These are phyloP conservation scores for Dioscorea zingiberensis DNA, from an alignment of 106 monocot genomes.

Conservation along the genomic window DNA sequence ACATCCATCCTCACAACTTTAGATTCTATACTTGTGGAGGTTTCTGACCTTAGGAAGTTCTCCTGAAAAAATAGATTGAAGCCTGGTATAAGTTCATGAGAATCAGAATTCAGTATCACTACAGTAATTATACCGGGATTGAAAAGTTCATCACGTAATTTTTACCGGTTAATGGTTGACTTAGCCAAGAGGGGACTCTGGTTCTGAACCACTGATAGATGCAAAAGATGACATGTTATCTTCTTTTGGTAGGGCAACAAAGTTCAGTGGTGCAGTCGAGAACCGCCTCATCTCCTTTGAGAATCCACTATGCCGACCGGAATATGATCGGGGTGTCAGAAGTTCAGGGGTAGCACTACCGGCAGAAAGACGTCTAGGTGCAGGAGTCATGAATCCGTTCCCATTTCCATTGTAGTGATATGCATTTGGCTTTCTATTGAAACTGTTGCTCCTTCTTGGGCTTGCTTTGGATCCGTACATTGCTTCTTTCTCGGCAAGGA, in stretches of 20 bases:
- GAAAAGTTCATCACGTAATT: no score
- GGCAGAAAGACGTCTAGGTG: constrained; percentile 38
- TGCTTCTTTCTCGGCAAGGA: constrained; percentile 60
- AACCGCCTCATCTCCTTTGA: constrained; percentile 56
- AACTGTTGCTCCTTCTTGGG: constrained; percentile 53
- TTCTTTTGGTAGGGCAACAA: constrained; percentile 42
- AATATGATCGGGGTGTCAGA: constrained; percentile 72
- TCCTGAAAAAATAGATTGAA: no score
- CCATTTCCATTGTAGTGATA: constrained; percentile 26
- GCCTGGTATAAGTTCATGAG: no score
- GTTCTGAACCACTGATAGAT: constrained; percentile 83
- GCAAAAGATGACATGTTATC: constrained; percentile 63
- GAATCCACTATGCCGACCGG: constrained; percentile 56
- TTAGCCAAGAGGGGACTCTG: constrained; percentile 31
- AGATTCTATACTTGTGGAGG: no score
- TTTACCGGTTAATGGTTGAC: no score
- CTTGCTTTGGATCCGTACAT: constrained; percentile 57
- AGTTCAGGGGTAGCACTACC: constrained; percentile 77
- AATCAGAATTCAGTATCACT: no score
- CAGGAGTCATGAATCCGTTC: constrained; percentile 60
- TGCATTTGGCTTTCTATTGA: constrained; percentile 28
- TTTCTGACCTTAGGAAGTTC: no score
- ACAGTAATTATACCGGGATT: no score
- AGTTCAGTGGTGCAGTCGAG: constrained; percentile 54
- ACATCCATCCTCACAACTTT: no score